These are phyloP conservation scores for Scleroderma bovista DNA, from an alignment of 768 basidiomycete species.

Conservation along the genomic window DNA sequence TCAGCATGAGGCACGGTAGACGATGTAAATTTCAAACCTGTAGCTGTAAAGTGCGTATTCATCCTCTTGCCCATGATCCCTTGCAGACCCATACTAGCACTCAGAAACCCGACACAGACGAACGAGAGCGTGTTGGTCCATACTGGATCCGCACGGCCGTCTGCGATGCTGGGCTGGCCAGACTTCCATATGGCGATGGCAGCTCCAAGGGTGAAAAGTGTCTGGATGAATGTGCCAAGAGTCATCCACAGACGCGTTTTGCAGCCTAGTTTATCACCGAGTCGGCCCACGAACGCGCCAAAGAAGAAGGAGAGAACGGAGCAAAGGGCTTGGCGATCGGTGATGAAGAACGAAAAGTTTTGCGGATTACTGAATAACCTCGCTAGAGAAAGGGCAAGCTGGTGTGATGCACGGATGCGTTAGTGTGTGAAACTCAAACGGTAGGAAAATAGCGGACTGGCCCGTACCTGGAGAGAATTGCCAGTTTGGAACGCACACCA, in stretches of 20 bases:
- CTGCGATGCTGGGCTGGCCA: conserved; percentile 48
- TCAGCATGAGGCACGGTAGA: too few species aligned
- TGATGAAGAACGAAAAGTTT: conserved; percentile 62
- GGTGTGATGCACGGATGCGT: conserved; percentile 2
- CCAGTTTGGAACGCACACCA: conserved; percentile 83
- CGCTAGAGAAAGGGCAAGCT: conserved; percentile 77
- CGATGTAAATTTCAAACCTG: conserved; percentile 61
- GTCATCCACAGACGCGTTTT: conserved; percentile 74
- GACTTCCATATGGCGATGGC: conserved; percentile 71
- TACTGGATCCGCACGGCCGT: conserved; percentile 51
- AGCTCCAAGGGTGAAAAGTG: conserved; percentile 67
- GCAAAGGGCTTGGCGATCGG: conserved; percentile 80
- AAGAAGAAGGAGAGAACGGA: conserved; percentile 71
- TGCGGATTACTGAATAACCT: conserved; percentile 61
- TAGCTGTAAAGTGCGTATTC: conserved; percentile 74
- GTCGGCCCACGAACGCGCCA: conserved; percentile 70
- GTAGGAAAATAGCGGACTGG: background rate
- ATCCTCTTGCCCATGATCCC: conserved; percentile 74
- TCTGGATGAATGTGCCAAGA: conserved; percentile 65
- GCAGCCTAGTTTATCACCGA: conserved; percentile 76
- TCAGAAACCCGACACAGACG: conserved; percentile 73
- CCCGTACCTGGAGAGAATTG: conserved; percentile 55
- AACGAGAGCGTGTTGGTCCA: conserved; percentile 69
- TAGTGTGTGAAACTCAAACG: too few species aligned
- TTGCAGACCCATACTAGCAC: conserved; percentile 73